Evolutionary conservation across 1,284 basidiomycete genomes (phyloP).

Genomic region (Cryptococcus sp.): DNA sequence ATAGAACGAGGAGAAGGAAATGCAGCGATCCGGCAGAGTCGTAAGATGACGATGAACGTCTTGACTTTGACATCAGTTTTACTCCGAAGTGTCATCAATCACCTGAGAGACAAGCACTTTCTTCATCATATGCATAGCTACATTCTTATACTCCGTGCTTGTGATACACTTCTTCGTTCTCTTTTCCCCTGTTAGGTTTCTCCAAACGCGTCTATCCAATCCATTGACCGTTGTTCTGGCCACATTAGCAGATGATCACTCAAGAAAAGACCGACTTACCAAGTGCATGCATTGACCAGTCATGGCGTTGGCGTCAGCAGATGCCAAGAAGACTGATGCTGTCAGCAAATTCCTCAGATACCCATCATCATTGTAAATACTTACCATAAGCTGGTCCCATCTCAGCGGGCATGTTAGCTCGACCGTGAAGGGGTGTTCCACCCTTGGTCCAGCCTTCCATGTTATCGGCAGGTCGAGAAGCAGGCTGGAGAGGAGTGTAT

Average conservation of each 20-base stretch:
- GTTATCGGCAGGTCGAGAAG: constrained; percentile 53
- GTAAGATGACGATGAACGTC: too few relatives aligned
- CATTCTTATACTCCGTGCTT: background rate
- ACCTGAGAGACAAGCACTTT: too few relatives aligned
- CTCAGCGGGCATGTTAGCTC: constrained; percentile 58
- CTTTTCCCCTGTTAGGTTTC: background rate
- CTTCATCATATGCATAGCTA: too few relatives aligned
- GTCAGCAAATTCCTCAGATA: background rate
- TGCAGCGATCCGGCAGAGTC: constrained; percentile 1
- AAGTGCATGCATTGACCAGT: constrained; percentile 34
- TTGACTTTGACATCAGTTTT: too few relatives aligned
- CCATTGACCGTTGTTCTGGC: constrained; percentile 38
- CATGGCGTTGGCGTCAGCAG: constrained; percentile 36
- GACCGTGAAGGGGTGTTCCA: constrained; percentile 50
- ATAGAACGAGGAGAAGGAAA: constrained; percentile 15
- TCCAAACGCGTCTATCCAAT: constrained; percentile 18
- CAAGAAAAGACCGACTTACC: constrained; percentile 10
- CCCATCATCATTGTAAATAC: background rate
- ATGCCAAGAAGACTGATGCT: constrained; percentile 29
- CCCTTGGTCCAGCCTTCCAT: constrained; percentile 55
- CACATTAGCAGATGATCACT: background rate
- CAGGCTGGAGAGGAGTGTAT: constrained; percentile 52
- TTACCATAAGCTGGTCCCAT: constrained; percentile 52
- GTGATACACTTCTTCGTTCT: background rate
- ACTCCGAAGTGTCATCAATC: too few relatives aligned